phyloP scores from a whole-genome alignment of 1,139 yeast species.

The Kodamaea fungicola region DNA sequence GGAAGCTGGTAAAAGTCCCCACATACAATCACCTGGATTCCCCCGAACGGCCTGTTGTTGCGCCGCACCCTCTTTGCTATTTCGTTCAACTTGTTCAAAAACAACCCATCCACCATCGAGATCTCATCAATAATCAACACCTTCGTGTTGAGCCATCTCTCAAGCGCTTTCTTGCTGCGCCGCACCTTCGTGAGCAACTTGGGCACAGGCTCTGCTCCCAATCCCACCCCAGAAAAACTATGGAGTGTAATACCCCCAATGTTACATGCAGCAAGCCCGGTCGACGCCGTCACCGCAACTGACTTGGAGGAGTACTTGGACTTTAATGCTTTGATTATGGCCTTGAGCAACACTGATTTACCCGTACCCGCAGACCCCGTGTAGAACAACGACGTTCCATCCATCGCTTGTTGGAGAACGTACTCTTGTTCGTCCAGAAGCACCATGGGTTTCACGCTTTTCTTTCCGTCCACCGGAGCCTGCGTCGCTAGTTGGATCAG shows the following conservation, averaged over 20 bases:
- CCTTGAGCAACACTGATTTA: slow-evolving; percentile 72
- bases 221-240: slow-evolving; percentile 82
- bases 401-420: slow-evolving; percentile 31
- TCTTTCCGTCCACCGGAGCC: slow-evolving; percentile 9
- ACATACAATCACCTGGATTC: slow-evolving; percentile 77
- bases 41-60: slow-evolving; percentile 70
- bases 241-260: slow-evolving; percentile 87
- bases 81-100: slow-evolving; percentile 66
- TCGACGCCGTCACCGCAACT: slow-evolving; percentile 87
- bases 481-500: slow-evolving; percentile 23
- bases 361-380: slow-evolving; percentile 99
- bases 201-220: slow-evolving; percentile 45
- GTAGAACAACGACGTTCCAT: slow-evolving; percentile 65
- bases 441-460: slow-evolving; percentile 33
- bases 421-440: slow-evolving; percentile 42
- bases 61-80: slow-evolving; percentile 59
- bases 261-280: slow-evolving; percentile 90
- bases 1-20: slow-evolving; percentile 94
- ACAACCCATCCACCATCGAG: slow-evolving; percentile 80
- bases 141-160: slow-evolving; percentile 60
- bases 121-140: slow-evolving; percentile 83
- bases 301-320: slow-evolving; percentile 41
- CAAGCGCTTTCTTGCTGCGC: slow-evolving; percentile 47
- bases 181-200: slow-evolving; percentile 52
- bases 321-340: slow-evolving; percentile 61